phyloP scores from a whole-genome alignment of 2,329 filamentous ascomycete species.

The Acarospora socialis region DNA sequence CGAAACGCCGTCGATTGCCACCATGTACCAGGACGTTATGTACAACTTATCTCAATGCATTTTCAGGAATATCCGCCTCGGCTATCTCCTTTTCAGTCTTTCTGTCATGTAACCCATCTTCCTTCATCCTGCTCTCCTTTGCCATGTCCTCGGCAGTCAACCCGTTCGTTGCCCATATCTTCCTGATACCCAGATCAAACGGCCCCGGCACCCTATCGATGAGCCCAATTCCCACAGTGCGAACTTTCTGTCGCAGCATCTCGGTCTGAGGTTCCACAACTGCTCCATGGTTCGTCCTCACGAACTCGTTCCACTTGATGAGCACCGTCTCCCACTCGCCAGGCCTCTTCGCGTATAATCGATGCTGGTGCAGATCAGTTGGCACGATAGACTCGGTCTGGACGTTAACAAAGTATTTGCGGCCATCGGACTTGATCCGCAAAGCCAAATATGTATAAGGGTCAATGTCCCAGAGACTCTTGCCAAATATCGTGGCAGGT shows the following conservation, averaged over 20 bases:
- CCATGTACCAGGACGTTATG: too few relatives aligned
- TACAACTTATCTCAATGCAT: too few relatives aligned
- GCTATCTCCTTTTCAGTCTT: slow-evolving; percentile 16
- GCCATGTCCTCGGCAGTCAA: slow-evolving; percentile 17
- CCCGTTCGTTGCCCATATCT: slow-evolving; percentile 81
- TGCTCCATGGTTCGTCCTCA: slow-evolving; percentile 82
- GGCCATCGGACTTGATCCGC: slow-evolving; percentile 76
- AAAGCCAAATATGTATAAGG: slow-evolving; percentile 77
- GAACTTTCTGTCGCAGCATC: slow-evolving; percentile 72
- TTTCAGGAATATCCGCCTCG: too few relatives aligned
- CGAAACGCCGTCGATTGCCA: too few relatives aligned
- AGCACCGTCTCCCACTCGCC: slow-evolving; percentile 93
- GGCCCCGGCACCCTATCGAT: slow-evolving; percentile 81
- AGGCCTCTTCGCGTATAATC: slow-evolving; percentile 59
- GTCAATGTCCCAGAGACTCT: slow-evolving; percentile 75
- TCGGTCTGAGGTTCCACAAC: slow-evolving; percentile 88
- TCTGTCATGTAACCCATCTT: slow-evolving; percentile 18
- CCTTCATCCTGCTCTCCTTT: slow-evolving; percentile 18
- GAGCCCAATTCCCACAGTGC: slow-evolving; percentile 71
- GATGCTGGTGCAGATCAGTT: slow-evolving; percentile 91
- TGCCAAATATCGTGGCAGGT: slow-evolving; percentile 68
- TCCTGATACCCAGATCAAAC: slow-evolving; percentile 73
- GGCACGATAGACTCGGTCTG: slow-evolving; percentile 89
- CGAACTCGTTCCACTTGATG: slow-evolving; percentile 83
- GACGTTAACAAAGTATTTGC: slow-evolving; percentile 87